phyloP scores from a whole-genome alignment of 257 asterid genomes.

The Coffea canephora region DNA sequence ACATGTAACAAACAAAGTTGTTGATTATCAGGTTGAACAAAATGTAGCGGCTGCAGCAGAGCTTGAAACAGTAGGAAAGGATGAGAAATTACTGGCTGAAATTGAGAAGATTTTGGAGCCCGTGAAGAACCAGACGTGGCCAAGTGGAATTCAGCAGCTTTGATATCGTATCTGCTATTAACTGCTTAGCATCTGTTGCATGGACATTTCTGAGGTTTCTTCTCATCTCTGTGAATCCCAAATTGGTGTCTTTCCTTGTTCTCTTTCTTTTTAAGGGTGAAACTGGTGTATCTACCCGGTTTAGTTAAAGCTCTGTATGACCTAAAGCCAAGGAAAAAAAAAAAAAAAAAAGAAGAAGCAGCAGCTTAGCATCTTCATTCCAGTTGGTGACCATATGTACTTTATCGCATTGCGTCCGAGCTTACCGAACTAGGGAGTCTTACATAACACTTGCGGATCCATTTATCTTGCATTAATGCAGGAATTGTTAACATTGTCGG shows the following conservation, averaged over 20 bases:
- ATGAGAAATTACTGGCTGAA: slow-evolving; percentile 53
- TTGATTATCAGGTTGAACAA: slow-evolving; percentile 62
- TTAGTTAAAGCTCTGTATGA: neutral
- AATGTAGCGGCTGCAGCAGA: slow-evolving; percentile 80
- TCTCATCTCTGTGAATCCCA: neutral
- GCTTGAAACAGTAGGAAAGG: slow-evolving; percentile 51
- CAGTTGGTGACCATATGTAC: neutral
- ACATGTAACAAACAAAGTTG: neutral
- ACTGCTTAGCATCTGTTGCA: neutral
- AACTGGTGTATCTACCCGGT: neutral
- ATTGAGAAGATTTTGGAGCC: slow-evolving; percentile 62
- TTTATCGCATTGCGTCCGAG: neutral
- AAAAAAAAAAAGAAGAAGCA: no score
- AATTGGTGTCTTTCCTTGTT: neutral
- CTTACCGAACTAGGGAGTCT: neutral
- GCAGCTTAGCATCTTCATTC: neutral
- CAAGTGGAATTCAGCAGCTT: slow-evolving; percentile 72
- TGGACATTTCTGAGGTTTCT: neutral
- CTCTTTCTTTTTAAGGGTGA: no score
- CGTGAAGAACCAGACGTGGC: slow-evolving; percentile 95
- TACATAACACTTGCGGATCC: neutral
- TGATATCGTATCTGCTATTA: slow-evolving; percentile 20
- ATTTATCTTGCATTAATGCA: neutral
- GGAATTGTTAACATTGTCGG: neutral
- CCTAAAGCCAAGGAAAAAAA: no score